Base-by-base conservation (phyloP, 768 basidiomycete species). In the Dioszegia crocea region DNA sequence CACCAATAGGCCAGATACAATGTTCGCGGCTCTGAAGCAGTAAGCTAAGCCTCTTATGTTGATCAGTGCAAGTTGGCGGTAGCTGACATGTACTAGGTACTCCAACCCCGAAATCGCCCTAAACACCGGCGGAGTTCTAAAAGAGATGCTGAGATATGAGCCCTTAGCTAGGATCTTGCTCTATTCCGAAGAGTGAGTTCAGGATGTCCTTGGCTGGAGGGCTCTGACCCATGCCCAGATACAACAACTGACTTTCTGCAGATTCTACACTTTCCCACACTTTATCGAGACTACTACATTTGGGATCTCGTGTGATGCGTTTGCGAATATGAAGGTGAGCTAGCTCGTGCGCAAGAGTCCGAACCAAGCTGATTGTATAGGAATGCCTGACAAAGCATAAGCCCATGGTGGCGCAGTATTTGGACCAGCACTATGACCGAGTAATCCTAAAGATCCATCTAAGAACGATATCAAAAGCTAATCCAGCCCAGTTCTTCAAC, bases 231-330 rank as follows among this genome's bases (percentile, higher is more conserved):
- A n/a, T n/a, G n/a, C n/a, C n/a, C 33, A 14, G 14, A 14, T 33
- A 6, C 14, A 10, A 16, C 8, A 56, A 43, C 54, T 56, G 41
- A 44, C 33, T 6, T 11, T 12, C 10, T 6, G 8, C 75, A 94
- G 93, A 71, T 97, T 99, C 78, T 98, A 98, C 81, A 87, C 85
- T 61, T 99, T 92, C 79, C 90, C 93, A 19, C 85, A 89, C 71
- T 93, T 92, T 78, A 97, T 99, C 70, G 96, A 99, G 80, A 87
- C 88, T 27, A 94, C 93, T 3, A 96, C 93, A 19, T 99, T 99
- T 72, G 94, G 96, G 8, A 91, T 97, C 61, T 97, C 94, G 0
- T 97, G 93, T 65, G 96, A 98, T 75, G 94, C 94, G 3, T 96
- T 96, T 69, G 89, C 90, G 16, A 98, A 96, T 76, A 83, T 98